Evolutionary conservation across 139 green algal species (phyloP).

Genomic region (Chlamydomonas incerta): DNA sequence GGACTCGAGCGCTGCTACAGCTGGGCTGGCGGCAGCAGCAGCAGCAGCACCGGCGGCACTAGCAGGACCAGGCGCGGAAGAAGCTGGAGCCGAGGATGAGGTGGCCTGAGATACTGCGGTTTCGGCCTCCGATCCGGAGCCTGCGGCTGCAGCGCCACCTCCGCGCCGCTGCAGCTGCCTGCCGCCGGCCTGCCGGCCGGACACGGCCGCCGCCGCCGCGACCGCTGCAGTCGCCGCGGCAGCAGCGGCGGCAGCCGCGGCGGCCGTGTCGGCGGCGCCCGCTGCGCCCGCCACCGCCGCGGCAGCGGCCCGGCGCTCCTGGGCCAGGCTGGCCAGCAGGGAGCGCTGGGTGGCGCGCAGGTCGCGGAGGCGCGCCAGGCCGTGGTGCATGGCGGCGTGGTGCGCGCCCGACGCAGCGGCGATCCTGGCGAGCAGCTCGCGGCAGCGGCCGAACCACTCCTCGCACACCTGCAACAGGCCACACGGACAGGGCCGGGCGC

Average conservation of each 20-base stretch:
- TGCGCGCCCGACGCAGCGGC: constrained; percentile 49
- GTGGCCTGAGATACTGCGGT: too few species aligned
- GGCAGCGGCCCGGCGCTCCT: constrained; percentile 25
- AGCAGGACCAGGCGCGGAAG: neutral
- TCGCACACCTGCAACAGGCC: constrained; percentile 69
- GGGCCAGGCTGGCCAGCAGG: constrained; percentile 3
- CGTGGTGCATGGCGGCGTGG: constrained; percentile 41
- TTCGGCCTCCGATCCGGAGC: too few species aligned
- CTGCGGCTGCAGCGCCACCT: neutral
- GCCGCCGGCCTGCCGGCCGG: neutral
- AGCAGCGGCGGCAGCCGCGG: neutral
- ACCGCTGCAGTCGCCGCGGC: neutral
- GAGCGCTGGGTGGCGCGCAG: neutral
- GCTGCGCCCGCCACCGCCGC: neutral
- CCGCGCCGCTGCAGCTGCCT: neutral
- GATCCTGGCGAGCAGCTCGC: constrained; percentile 53
- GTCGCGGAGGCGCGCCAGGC: constrained; percentile 35
- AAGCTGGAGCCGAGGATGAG: neutral
- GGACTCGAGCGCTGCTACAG: constrained; percentile 18
- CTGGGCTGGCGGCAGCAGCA: neutral
- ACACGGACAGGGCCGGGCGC: too few species aligned
- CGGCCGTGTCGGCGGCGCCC: neutral
- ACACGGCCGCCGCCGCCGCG: neutral
- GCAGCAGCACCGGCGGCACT: neutral
- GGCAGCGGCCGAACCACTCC: constrained; percentile 75